Conservation (phyloP, 2,329 filamentous ascomycete genomes). For the Diplodia seriata region DNA sequence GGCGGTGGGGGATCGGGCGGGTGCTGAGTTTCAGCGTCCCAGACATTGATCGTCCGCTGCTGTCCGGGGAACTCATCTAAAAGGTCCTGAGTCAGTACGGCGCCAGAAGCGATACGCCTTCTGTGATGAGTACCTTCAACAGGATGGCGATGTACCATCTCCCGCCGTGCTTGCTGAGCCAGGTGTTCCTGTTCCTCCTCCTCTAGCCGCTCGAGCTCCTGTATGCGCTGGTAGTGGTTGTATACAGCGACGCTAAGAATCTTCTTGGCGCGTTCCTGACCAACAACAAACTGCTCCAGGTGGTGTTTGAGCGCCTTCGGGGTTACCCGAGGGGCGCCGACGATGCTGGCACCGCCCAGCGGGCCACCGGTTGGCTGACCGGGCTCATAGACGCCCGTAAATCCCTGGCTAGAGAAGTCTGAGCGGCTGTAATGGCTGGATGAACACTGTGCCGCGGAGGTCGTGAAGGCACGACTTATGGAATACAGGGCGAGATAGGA, state of each 20-base stretch:
- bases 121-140: constrained; percentile 69
- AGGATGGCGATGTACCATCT: constrained; percentile 73
- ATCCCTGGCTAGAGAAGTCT: constrained; percentile 69
- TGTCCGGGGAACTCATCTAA: constrained; percentile 69
- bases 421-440: constrained; percentile 63
- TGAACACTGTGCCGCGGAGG: constrained; percentile 47
- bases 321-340: constrained; percentile 65
- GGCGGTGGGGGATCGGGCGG: constrained; percentile 37
- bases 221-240: constrained; percentile 92
- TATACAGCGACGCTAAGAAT: constrained; percentile 91
- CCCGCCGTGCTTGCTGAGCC: constrained; percentile 73
- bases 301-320: constrained; percentile 79
- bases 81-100: constrained; percentile 30
- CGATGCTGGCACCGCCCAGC: constrained; percentile 64
- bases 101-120: background rate
- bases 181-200: constrained; percentile 78
- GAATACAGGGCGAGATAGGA: constrained; percentile 49
- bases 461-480: constrained; percentile 45
- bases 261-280: constrained; percentile 93
- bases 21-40: constrained; percentile 34
- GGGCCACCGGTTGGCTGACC: constrained; percentile 67
- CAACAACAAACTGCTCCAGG: constrained; percentile 94
- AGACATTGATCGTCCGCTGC: constrained; percentile 57
- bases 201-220: constrained; percentile 75
- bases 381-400: constrained; percentile 68